A percentile compares a stretch with the other conserved stretches of the same genome.
Evolutionary conservation across 2,329 filamentous ascomycete species (phyloP).

Genomic region (Talaromyces sp.): DNA sequence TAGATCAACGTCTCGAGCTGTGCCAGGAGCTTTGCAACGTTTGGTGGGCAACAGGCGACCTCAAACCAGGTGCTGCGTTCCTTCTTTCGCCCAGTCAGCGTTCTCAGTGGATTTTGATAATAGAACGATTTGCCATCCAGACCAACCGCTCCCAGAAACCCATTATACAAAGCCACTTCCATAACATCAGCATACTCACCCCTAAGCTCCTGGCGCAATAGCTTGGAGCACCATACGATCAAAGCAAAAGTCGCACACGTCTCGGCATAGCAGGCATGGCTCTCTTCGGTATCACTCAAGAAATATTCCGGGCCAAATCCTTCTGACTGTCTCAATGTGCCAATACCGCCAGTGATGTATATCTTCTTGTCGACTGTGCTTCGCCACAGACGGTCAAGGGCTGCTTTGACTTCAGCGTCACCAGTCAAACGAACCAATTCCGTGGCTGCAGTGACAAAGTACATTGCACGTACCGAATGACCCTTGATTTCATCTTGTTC

Average conservation of each 20-base stretch:
- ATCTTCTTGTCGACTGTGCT: conserved; percentile 62
- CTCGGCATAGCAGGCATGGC: conserved; percentile 61
- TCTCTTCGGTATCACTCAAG: conserved; percentile 56
- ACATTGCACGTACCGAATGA: conserved; percentile 59
- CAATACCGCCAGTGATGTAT: conserved; percentile 61
- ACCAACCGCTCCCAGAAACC: conserved; percentile 57
- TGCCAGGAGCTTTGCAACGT: conserved; percentile 55
- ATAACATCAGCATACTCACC: conserved; percentile 56
- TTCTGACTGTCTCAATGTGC: conserved; percentile 57
- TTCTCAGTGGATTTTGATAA: conserved; percentile 60
- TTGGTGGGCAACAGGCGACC: conserved; percentile 60
- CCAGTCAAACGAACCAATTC: conserved; percentile 48
- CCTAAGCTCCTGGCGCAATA: conserved; percentile 38
- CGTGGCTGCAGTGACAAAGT: conserved; percentile 57
- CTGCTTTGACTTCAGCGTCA: conserved; percentile 32
- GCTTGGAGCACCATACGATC: conserved; percentile 17
- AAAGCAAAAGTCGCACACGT: conserved; percentile 51
- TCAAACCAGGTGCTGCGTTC: conserved; percentile 57
- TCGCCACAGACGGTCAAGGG: conserved; percentile 53
- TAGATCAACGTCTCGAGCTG: conserved; percentile 56
- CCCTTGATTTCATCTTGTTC: conserved; percentile 56
- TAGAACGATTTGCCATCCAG: conserved; percentile 57
- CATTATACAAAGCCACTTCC: conserved; percentile 61
- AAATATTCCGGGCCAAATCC: conserved; percentile 60
- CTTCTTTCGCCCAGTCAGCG: conserved; percentile 50